Evolutionary conservation across 257 asterid genomes (phyloP).

Genomic region (Asclepias syriaca): DNA sequence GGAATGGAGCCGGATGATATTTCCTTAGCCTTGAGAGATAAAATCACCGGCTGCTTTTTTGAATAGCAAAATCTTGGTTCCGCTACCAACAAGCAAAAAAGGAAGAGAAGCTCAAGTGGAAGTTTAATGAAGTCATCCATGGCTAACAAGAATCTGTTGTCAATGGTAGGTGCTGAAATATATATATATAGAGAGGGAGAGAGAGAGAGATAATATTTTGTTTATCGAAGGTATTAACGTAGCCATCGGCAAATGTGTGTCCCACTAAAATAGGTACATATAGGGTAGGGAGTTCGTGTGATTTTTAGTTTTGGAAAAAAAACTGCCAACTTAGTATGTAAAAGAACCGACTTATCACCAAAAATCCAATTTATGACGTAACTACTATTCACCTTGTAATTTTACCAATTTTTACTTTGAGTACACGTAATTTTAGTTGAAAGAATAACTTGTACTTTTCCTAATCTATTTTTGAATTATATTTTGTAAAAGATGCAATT

Average conservation of each 20-base stretch:
- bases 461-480: neutral
- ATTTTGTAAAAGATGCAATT: too few species aligned
- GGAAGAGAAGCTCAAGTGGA: conserved; percentile 11
- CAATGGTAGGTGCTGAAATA: neutral
- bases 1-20: conserved; percentile 28
- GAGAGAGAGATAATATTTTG: neutral
- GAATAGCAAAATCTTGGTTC: conserved; percentile 27
- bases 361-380: too few species aligned
- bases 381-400: too few species aligned
- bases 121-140: conserved; percentile 26
- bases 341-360: too few species aligned
- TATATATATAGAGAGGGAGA: neutral
- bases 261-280: conserved; percentile 9
- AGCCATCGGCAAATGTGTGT: neutral
- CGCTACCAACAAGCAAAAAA: conserved; percentile 18
- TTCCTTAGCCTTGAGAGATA: conserved; percentile 41
- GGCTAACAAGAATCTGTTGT: neutral
- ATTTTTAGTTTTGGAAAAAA: neutral
- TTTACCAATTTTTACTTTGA: too few species aligned
- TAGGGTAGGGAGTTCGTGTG: neutral
- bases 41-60: conserved; percentile 20
- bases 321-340: neutral
- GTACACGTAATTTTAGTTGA: neutral
- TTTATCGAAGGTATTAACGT: neutral
- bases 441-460: neutral